Evolutionary conservation across 2,329 filamentous ascomycete species (phyloP).

Genomic region (Beauveria bassiana): DNA sequence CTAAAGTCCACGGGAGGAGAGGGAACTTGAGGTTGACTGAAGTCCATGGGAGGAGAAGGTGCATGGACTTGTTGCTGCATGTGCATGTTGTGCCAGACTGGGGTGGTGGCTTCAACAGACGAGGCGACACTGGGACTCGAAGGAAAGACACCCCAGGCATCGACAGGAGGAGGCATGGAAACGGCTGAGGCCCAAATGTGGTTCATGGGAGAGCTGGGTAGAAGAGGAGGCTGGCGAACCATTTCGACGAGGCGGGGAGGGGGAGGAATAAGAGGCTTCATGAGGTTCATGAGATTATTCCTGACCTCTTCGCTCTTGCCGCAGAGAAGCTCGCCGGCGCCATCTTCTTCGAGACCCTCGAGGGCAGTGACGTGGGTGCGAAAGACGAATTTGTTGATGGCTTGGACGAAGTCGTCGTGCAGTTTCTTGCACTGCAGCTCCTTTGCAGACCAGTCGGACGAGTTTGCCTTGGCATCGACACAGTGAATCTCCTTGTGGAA

Average conservation of each 20-base stretch:
- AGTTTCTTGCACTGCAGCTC: slow-evolving; percentile 94
- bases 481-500: slow-evolving; percentile 96
- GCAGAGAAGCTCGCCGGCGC: slow-evolving; percentile 83
- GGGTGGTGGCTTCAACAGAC: slow-evolving; percentile 60
- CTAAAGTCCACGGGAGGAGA: slow-evolving; percentile 77
- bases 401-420: slow-evolving; percentile 93
- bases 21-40: slow-evolving; percentile 50
- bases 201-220: slow-evolving; percentile 72
- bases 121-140: slow-evolving; percentile 78
- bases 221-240: slow-evolving; percentile 73
- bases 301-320: slow-evolving; percentile 93
- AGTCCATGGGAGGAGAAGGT: slow-evolving; percentile 71
- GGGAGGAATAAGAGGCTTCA: slow-evolving; percentile 78
- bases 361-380: slow-evolving; percentile 80
- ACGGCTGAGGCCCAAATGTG: slow-evolving; percentile 70
- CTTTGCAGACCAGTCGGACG: slow-evolving; percentile 95
- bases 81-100: slow-evolving; percentile 73
- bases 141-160: slow-evolving; percentile 84
- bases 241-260: slow-evolving; percentile 86
- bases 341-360: slow-evolving; percentile 94
- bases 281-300: slow-evolving; percentile 71
- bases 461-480: slow-evolving; percentile 78
- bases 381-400: slow-evolving; percentile 95
- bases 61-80: slow-evolving; percentile 62
- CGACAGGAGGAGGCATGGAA: slow-evolving; percentile 61